Base-by-base conservation (phyloP, 495 filamentous ascomycete genomes). In the Annulohypoxylon bovei region DNA sequence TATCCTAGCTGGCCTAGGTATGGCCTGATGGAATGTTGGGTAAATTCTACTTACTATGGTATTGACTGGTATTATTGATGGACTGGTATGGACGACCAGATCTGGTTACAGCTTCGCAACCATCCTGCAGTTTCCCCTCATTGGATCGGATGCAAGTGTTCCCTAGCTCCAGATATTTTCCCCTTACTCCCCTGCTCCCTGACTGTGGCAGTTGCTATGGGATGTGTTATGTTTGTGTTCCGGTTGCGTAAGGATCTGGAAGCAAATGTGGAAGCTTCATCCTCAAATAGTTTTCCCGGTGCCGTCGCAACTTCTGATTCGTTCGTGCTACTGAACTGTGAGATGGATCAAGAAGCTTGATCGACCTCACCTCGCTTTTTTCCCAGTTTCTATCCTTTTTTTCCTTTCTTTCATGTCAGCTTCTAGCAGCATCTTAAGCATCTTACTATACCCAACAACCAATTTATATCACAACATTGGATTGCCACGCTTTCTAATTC, bases 261-360 rank as follows among this genome's bases (percentile, higher is more conserved):
- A 68, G 65, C 47, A 65, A 67, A 73, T 69, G 44, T 67, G 66
- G 60, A 71, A 67, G 66, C 70, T 73, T 67, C 67, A 64, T 72
- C 65, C 40, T 59, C 32, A 52, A 69, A 64, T 72, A 72, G 75
- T 76, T 76, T 76, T 75, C 76, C 77, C 77, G 77, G 54, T 59
- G 18, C 73, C 73, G 68, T 59, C 53, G 62, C 44, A 6, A 57
- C 71, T 60, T 68, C 75, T 77, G 77, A 79, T 79, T 79, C 75
- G 77, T 65, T 53, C 37, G 68, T 71, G 55, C 58, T 65, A 68
- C 72, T 63, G 22, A 70, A 68, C 60, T 67, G 68, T 72, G 72
- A 73, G 69, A 68, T 72, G 68, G 54, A 68, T 69, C 42, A 56
- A 70, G 69, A 74, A 72, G 68, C 71, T 68, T 58, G 62, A 67